These are phyloP conservation scores for Crithidia bombi DNA, from an alignment of 208 protist genomes.

Conservation along the genomic window DNA sequence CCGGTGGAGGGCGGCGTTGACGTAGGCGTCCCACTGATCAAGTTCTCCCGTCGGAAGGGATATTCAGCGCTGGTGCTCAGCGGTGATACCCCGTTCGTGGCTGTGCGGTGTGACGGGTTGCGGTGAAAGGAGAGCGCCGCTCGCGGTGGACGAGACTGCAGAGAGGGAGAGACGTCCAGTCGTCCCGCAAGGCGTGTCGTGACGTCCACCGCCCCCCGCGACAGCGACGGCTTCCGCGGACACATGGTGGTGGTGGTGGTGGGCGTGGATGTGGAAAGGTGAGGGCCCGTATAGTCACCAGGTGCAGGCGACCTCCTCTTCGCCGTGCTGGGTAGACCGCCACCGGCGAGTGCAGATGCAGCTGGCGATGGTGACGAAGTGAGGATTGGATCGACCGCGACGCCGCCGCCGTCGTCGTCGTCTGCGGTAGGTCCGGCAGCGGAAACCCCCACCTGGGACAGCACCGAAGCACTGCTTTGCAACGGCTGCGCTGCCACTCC, in stretches of 20 bases:
- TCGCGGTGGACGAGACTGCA: background rate
- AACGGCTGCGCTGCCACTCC: too few relatives aligned
- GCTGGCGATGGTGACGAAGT: background rate
- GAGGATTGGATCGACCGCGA: constrained; percentile 1
- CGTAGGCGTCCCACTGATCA: background rate
- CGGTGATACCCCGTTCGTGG: background rate
- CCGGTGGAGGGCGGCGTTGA: background rate
- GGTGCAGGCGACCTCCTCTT: too few relatives aligned
- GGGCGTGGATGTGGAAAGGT: too few relatives aligned
- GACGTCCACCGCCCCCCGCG: constrained; percentile 20
- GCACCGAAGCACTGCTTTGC: background rate
- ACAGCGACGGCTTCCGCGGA: constrained; percentile 11
- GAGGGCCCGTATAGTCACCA: too few relatives aligned
- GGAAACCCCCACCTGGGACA: background rate
- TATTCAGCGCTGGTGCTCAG: constrained; percentile 5
- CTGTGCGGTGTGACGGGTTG: background rate
- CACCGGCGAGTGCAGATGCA: too few relatives aligned
- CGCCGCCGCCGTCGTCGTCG: background rate
- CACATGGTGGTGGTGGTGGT: background rate
- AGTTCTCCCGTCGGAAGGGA: background rate
- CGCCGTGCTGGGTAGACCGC: too few relatives aligned
- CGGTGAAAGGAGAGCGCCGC: background rate
- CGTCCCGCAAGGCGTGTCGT: constrained; percentile 13
- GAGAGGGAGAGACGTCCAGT: constrained; percentile 8
- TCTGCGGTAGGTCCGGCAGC: background rate